Percentiles rank a stretch among this genome's conserved stretches.
These are phyloP conservation scores for Lecanoromycetidae sp. DNA, from an alignment of 2,329 filamentous ascomycete genomes.

Conservation along the genomic window DNA sequence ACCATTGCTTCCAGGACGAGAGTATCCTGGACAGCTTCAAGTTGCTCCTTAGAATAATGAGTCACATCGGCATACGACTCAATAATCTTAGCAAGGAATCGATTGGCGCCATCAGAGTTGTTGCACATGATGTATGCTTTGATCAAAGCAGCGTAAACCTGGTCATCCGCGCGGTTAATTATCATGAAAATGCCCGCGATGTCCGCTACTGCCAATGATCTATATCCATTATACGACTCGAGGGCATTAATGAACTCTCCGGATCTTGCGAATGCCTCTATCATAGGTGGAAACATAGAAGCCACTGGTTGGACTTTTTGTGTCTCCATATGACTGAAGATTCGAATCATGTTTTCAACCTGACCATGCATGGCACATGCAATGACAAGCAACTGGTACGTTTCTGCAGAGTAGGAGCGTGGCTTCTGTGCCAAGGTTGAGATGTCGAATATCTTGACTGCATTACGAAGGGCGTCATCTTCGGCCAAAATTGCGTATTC, in stretches of 20 bases:
- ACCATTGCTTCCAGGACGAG: constrained; percentile 67
- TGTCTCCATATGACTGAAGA: constrained; percentile 85
- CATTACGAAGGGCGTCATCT: constrained; percentile 75
- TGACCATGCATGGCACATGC: constrained; percentile 75
- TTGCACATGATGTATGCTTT: constrained; percentile 76
- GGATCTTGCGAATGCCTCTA: constrained; percentile 73
- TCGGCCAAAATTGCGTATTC: constrained; percentile 77
- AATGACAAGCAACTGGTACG: constrained; percentile 73
- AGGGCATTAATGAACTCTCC: constrained; percentile 80
- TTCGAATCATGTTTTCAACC: constrained; percentile 75
- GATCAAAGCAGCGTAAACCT: constrained; percentile 85
- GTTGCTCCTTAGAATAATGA: constrained; percentile 43
- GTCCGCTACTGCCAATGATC: constrained; percentile 70
- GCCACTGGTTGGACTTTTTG: constrained; percentile 62
- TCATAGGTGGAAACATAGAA: constrained; percentile 82
- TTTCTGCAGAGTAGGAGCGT: constrained; percentile 60
- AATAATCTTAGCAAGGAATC: constrained; percentile 73
- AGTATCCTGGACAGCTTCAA: constrained; percentile 54
- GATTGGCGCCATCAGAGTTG: constrained; percentile 66
- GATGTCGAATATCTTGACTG: constrained; percentile 71
- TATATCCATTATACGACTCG: constrained; percentile 93
- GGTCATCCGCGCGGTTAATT: constrained; percentile 61
- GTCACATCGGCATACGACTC: constrained; percentile 38
- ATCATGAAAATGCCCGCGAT: constrained; percentile 60
- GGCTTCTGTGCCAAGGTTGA: constrained; percentile 52